Evolutionary conservation across 2,329 filamentous ascomycete genomes (phyloP), one percentile per base, ranked within the genome.

Genomic region (Botryotinia calthae): DNA sequence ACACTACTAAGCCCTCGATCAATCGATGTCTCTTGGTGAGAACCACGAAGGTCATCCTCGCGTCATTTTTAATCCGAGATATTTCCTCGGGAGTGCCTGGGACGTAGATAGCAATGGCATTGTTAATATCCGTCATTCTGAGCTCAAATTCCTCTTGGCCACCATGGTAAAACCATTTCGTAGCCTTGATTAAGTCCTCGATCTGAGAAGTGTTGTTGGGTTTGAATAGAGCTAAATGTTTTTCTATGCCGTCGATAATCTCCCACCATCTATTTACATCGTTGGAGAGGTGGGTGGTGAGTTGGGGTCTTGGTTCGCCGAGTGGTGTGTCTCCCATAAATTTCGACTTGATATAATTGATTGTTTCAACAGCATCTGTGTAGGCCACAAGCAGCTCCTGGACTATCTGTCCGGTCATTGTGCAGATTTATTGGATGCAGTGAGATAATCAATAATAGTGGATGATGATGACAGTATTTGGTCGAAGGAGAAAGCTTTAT

Each of bases 321-420:
- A 51, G 25, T 51, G 25, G 48, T 51, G 12, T n/a, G 48, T 25
- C 48, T 51, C 48, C 25, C 12, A 51, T 14, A 51, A 51, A 25
- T 51, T 14, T 10, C n/a, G 2, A n/a, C 48, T 51, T 51, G 25
- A 51, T 51, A 51, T 4, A 5, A 7, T n/a, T n/a, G 12, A 51
- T 51, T 51, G 12, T 4, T 51, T 25, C 25, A 51, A 16, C 25
- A 6, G 48, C 25, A 51, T 16, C 48, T n/a, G 0, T 7, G 25
- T 51, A n/a, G 12, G 25, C 25, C 25, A 0, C 25, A n/a, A 51
- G 14, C 2, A 51, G n/a, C 48, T n/a, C 48, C 2, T 51, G 4
- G 12, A n/a, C 1, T 6, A 12, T 51, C 12, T 4, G 4, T 51
- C 2, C 10, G 10, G 1, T 4, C 48, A 51, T n/a, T n/a, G 0